Evolutionary conservation across 345 rosid genomes (phyloP), one percentile per base, ranked within the genome.

Genomic region (Viola odorata): DNA sequence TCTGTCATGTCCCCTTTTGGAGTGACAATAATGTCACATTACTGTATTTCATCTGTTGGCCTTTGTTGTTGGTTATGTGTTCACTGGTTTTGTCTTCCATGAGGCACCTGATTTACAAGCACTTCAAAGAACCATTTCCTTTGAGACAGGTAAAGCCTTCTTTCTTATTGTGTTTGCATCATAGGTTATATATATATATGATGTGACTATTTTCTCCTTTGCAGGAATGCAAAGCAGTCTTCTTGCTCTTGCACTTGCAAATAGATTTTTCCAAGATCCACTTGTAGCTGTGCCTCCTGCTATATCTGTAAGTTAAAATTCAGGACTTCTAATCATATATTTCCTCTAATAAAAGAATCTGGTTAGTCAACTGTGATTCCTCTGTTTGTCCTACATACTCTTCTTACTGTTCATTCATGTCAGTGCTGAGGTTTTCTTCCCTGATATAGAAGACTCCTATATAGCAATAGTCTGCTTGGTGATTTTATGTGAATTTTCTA

Each of bases 191-290:
- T 47, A 9, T 4, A 6, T 6, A 47, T 4, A 6, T 11, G 13
- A 47, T 3, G n/a, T 7, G 45, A n/a, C 61, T 38, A 38, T 45
- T 45, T 50, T 54, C 48, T 41, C 41, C 55, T 14, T 69, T 60
- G 49, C 74, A 91, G 98, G 98, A 58, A 92, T 92, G 98, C 98
- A 92, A 73, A 92, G 98, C 80, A 92, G 98, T 69, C 98, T 89
- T 70, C 68, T 89, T 51, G 98, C 96, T 38, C 88, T 92, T 40
- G 86, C 98, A 5, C 85, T 92, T 41, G 98, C 98, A 2, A 92
- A 91, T 59, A 87, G 71, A 71, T 92, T 92, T 68, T 92, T 92
- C 77, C 75, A 82, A 70, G 98, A 92, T 81, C 96, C 96, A 23
- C 88, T 92, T 5, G 98, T 92, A 7, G 85, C 87, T 32, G 84